Percentiles rank a stretch among this genome's conserved stretches.
These are phyloP conservation scores for Paramecium biaurelia DNA, from an alignment of 73 alveolate genomes.

Conservation along the genomic window DNA sequence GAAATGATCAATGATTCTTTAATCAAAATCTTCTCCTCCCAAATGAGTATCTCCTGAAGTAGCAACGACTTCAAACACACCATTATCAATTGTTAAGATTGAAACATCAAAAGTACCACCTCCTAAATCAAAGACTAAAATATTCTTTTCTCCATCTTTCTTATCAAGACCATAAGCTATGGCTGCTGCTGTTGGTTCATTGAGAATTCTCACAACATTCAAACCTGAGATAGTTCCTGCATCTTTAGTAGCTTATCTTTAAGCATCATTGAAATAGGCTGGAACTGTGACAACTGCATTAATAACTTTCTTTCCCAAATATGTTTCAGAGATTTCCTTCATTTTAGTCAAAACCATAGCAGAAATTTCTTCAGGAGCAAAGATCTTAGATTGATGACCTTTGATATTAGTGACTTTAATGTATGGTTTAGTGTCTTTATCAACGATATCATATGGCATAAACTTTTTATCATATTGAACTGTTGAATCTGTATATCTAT, in stretches of 20 bases:
- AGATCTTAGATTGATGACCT: conserved; percentile 80
- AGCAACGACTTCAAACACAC: conserved; percentile 97
- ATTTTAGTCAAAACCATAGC: conserved; percentile 87
- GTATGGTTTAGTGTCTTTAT: conserved; percentile 95
- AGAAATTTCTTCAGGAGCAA: conserved; percentile 94
- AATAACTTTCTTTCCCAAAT: conserved; percentile 91
- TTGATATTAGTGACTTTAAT: conserved; percentile 72
- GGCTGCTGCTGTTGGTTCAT: conserved; percentile 99
- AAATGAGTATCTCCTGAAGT: conserved; percentile 99
- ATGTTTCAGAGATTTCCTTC: conserved; percentile 91
- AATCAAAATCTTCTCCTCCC: conserved; percentile 99
- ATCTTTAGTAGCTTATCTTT: conserved; percentile 98
- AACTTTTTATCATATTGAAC: conserved; percentile 88
- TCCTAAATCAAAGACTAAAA: conserved; percentile 93
- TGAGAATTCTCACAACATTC: conserved; percentile 93
- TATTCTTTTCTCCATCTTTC: conserved; percentile 90
- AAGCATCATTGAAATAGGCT: conserved; percentile 95
- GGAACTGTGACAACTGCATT: conserved; percentile 99
- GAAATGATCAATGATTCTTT: conserved; percentile 93
- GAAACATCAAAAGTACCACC: conserved; percentile 99
- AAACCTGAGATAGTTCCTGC: conserved; percentile 99
- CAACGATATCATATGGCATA: conserved; percentile 88
- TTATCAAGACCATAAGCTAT: conserved; percentile 97
- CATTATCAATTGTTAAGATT: conserved; percentile 94
- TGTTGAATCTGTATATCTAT: conserved; percentile 79